Evolutionary conservation across 2,329 filamentous ascomycete genomes (phyloP).

Genomic region (Ceratocystis papillata): DNA sequence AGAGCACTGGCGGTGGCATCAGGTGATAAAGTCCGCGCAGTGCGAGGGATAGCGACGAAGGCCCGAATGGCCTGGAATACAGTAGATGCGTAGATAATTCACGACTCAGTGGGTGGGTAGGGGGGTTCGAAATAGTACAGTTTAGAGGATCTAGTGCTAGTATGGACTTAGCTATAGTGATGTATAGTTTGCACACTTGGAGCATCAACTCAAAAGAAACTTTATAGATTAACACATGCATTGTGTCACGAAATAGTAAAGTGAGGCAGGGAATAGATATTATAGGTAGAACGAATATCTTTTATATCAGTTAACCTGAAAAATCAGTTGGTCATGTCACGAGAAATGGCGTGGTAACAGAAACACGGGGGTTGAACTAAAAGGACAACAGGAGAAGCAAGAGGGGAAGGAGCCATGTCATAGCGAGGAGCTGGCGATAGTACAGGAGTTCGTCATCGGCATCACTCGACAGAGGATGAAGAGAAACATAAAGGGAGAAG

Average conservation of each 20-base stretch:
- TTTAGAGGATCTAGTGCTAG: not conserved
- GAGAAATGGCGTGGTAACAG: too few species aligned
- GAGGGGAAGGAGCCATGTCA: not conserved
- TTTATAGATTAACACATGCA: too few species aligned
- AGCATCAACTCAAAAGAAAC: too few species aligned
- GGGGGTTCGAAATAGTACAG: not conserved
- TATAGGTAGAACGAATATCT: too few species aligned
- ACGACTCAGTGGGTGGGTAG: constrained; percentile 28
- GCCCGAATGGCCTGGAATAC: constrained; percentile 42
- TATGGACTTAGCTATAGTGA: too few species aligned
- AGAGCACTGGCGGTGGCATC: constrained; percentile 42
- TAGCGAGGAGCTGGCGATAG: not conserved
- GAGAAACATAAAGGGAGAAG: constrained; percentile 26
- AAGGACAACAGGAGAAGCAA: not conserved
- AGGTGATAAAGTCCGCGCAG: constrained; percentile 43
- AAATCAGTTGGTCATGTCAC: too few species aligned
- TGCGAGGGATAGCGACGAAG: constrained; percentile 40
- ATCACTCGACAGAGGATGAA: constrained; percentile 1
- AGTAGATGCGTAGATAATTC: constrained; percentile 25
- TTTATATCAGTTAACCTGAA: too few species aligned
- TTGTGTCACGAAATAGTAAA: too few species aligned
- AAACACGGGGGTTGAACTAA: not conserved
- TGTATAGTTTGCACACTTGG: too few species aligned
- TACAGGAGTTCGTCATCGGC: not conserved
- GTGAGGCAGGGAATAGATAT: too few species aligned